A percentile compares a stretch with the other conserved stretches of the same genome.
Evolutionary conservation across 2,329 filamentous ascomycete species (phyloP).

Genomic region (Talaromyces rugulosus): DNA sequence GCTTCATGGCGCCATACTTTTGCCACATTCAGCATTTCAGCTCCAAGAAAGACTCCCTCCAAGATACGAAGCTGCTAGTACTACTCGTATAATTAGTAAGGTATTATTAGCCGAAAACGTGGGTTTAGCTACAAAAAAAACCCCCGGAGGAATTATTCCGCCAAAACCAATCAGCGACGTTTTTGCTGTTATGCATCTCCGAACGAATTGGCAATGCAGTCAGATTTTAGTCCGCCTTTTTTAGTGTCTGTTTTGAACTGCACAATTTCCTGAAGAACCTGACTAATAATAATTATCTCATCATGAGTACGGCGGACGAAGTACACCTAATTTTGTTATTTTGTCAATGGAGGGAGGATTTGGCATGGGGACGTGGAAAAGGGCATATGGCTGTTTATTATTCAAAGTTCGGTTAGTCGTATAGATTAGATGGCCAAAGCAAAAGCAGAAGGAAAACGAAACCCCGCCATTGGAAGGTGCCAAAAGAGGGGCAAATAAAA

Average conservation of each 20-base stretch:
- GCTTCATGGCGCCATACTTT: neutral
- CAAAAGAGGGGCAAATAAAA: neutral
- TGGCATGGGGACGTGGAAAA: neutral
- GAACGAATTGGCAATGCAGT: neutral
- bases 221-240: neutral
- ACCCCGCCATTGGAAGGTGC: neutral
- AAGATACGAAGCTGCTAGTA: neutral
- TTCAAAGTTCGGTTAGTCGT: neutral
- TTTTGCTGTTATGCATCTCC: neutral
- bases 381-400: neutral
- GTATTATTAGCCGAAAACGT: neutral
- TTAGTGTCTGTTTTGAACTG: neutral
- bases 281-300: neutral
- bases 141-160: neutral
- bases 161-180: neutral
- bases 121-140: neutral
- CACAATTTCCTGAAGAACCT: neutral
- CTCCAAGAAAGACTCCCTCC: neutral
- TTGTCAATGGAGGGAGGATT: neutral
- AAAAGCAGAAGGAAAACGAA: neutral
- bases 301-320: neutral
- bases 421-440: neutral
- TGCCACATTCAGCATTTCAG: neutral
- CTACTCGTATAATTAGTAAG: neutral
- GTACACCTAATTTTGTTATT: neutral